Evolutionary conservation across 2,329 filamentous ascomycete genomes (phyloP), one percentile per base, ranked within the genome.

Genomic region (Aspergillus transmontanensis): DNA sequence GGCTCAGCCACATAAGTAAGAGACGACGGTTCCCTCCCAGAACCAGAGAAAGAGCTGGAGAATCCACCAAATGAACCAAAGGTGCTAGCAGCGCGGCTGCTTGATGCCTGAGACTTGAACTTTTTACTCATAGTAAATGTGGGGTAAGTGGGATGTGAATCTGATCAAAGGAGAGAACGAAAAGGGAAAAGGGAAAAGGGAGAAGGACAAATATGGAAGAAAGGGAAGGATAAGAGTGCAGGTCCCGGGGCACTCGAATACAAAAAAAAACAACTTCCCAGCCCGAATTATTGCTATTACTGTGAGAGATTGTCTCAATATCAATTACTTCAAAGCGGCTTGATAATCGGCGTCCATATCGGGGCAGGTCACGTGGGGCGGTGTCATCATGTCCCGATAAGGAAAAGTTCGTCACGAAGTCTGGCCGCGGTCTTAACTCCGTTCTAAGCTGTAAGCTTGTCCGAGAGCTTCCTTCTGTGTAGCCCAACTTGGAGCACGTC

Each of bases 1-100:
- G 93, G 92, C 72, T 96, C 93, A 59, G 91, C 85, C 58, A 98
- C 87, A 80, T 97, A 97, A 51, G 94, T 97, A 45, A 99, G 84
- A 51, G 82, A 81, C n/a, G 87, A 89, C 2, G 85, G 80, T 32
- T 82, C 80, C 59, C 76, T 75, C 56, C 81, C 80, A 60, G 83
- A 68, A 51, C 72, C 69, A 23, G 73, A 71, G 66, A 76, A 76
- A 26, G 73, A 65, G 39, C 69, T 66, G 3, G 78, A 77, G 53
- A 80, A 79, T 3, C 75, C 71, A 19, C 79, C 79, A 71, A 82
- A 80, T n/a, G 75, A 81, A 12, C 80, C 80, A 73, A 84, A 82
- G 36, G 77, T 79, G 61, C 81, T 78, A 58, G 81, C 83, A 68
- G 85, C 86, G 56, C 87, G 84, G 71, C 85, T 87, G 75, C 86